phyloP scores from a whole-genome alignment of 805 yeast genomes.

The Huiozyma naganishii region DNA sequence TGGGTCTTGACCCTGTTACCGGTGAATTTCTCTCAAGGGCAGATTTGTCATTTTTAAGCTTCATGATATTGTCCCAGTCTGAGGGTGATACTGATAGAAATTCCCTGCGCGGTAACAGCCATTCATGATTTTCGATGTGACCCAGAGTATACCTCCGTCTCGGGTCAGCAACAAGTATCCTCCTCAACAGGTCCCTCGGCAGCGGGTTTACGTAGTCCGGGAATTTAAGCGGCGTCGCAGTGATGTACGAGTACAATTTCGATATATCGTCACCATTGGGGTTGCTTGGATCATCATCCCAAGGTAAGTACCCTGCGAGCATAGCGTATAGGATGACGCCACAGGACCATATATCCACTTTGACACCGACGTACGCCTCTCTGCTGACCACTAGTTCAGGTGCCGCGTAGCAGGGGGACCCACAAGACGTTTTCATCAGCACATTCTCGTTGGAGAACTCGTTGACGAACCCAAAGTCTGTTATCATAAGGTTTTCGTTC shows the following conservation, averaged over 20 bases:
- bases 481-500: conserved; percentile 73
- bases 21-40: background rate
- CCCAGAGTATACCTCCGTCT: conserved; percentile 55
- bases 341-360: conserved; percentile 94
- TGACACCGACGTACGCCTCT: conserved; percentile 80
- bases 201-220: conserved; percentile 88
- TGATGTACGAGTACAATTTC: conserved; percentile 80
- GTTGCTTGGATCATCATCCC: conserved; percentile 93
- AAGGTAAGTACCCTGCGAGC: conserved; percentile 94
- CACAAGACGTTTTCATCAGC: conserved; percentile 89
- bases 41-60: background rate
- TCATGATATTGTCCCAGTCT: conserved; percentile 65
- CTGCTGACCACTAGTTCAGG: conserved; percentile 89
- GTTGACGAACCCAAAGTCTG: conserved; percentile 94
- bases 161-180: conserved; percentile 79
- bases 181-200: conserved; percentile 82
- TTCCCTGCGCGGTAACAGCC: conserved; percentile 79
- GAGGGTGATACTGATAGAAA: conserved; percentile 75
- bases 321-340: conserved; percentile 94
- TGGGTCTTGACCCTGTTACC: background rate
- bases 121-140: conserved; percentile 69
- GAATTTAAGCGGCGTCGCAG: conserved; percentile 83
- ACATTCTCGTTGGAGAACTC: conserved; percentile 51
- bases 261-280: conserved; percentile 95
- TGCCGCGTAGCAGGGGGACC: conserved; percentile 97